Evolutionary conservation across 23 red algal genomes (phyloP).

Genomic region (Gracilaria domingensis): DNA sequence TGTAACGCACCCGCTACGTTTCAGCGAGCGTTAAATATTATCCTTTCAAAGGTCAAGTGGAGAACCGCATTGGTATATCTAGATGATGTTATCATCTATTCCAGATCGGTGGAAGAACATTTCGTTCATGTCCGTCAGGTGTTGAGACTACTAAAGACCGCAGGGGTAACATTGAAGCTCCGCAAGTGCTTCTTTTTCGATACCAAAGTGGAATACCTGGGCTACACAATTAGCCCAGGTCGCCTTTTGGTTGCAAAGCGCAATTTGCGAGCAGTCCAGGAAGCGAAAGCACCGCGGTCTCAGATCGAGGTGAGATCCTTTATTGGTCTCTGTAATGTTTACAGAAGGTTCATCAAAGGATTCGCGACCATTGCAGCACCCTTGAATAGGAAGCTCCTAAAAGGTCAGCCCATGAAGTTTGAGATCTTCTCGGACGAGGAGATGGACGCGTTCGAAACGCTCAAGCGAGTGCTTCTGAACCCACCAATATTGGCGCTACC

Average conservation of each 20-base stretch:
- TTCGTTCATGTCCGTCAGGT: slow-evolving; percentile 21
- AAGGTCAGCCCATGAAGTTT: not conserved
- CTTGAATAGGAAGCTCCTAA: not conserved
- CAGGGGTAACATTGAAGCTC: slow-evolving; percentile 20
- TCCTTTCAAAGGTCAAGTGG: slow-evolving; percentile 37
- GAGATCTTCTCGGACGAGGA: not conserved
- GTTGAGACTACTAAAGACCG: not conserved
- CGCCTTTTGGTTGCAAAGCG: not conserved
- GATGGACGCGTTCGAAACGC: slow-evolving; percentile 8
- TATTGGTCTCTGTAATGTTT: slow-evolving; percentile 23
- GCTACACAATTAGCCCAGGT: slow-evolving; percentile 43
- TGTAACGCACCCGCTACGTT: slow-evolving; percentile 48
- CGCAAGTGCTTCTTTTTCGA: slow-evolving; percentile 35
- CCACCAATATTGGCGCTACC: slow-evolving; percentile 34
- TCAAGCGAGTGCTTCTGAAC: not conserved
- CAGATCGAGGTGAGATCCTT: slow-evolving; percentile 47
- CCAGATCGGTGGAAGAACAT: slow-evolving; percentile 34
- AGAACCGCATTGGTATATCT: slow-evolving; percentile 35
- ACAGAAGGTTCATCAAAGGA: slow-evolving; percentile 46
- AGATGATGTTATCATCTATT: slow-evolving; percentile 48
- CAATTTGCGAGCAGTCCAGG: slow-evolving; percentile 16
- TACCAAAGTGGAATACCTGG: slow-evolving; percentile 22
- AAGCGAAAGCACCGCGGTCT: not conserved
- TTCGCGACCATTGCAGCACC: slow-evolving; percentile 45
- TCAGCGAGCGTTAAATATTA: slow-evolving; percentile 52